Conservation (phyloP, 73 alveolate genomes). For the Paramecium sexaurelia region DNA sequence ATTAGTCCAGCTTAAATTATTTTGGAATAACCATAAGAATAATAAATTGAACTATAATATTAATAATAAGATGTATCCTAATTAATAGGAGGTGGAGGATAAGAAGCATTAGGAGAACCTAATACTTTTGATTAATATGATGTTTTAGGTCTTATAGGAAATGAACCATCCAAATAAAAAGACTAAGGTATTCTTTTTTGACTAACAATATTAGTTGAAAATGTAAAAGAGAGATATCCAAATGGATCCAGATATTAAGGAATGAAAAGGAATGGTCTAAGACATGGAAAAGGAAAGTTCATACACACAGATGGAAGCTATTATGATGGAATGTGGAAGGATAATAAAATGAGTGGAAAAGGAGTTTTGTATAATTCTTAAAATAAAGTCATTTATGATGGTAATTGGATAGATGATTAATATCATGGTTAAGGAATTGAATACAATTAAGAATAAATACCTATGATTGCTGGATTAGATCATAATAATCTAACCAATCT, state of each 20-base stretch:
- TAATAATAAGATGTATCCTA: background rate
- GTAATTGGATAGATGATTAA: constrained; percentile 61
- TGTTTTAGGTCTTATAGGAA: background rate
- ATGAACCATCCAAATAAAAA: background rate
- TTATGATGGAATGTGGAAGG: constrained; percentile 63
- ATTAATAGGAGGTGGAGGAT: background rate
- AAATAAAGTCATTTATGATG: constrained; percentile 61
- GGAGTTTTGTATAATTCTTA: constrained; percentile 47
- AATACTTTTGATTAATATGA: background rate
- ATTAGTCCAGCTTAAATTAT: background rate
- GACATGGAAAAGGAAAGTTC: constrained; percentile 66
- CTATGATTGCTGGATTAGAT: constrained; percentile 1
- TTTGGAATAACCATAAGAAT: background rate
- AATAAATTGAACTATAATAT: background rate
- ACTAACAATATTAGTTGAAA: background rate
- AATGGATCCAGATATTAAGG: constrained; percentile 60
- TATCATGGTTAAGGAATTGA: constrained; percentile 50
- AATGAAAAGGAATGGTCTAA: constrained; percentile 33
- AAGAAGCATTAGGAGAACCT: background rate
- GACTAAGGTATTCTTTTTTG: background rate
- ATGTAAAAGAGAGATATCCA: constrained; percentile 47
- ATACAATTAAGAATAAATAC: constrained; percentile 33
- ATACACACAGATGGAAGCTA: constrained; percentile 48
- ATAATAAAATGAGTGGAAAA: constrained; percentile 66
- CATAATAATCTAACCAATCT: background rate